Conservation (phyloP, 140 eudicot genomes). For the Flaveria floridana region DNA sequence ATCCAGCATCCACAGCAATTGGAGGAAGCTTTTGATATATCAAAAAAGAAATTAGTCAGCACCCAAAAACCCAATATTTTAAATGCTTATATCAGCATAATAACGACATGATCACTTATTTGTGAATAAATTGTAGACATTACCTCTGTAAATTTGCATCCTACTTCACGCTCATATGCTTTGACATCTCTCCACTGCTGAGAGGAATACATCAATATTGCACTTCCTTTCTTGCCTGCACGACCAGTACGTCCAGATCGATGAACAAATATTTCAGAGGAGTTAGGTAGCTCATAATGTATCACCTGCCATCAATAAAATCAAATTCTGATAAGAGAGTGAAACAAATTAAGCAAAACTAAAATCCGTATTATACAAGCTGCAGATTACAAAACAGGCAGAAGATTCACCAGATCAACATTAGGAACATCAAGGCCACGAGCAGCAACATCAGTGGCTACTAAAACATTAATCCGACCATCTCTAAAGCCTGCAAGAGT, state of each 20-base stretch:
- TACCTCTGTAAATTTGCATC: constrained; percentile 76
- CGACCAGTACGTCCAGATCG: constrained; percentile 97
- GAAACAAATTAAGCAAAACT: neutral
- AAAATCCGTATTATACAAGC: neutral
- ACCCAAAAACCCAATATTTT: neutral
- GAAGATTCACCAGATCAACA: constrained; percentile 77
- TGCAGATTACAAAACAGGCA: neutral
- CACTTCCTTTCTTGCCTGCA: constrained; percentile 93
- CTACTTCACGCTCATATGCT: constrained; percentile 73
- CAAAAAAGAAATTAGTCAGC: constrained; percentile 3
- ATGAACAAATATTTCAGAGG: constrained; percentile 85
- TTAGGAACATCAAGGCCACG: constrained; percentile 98
- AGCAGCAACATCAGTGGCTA: constrained; percentile 98
- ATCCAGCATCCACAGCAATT: constrained; percentile 57
- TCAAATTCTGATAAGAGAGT: neutral
- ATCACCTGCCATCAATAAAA: constrained; percentile 48
- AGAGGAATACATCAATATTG: constrained; percentile 64
- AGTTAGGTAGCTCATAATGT: constrained; percentile 83
- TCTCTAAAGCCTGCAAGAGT: constrained; percentile 77
- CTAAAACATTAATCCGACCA: constrained; percentile 63
- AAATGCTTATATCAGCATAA: neutral
- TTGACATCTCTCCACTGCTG: constrained; percentile 65
- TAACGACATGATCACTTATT: neutral
- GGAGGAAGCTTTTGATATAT: constrained; percentile 58
- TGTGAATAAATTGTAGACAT: neutral